phyloP scores from a whole-genome alignment of 306 rosid genomes.

The Lathyrus aphaca region DNA sequence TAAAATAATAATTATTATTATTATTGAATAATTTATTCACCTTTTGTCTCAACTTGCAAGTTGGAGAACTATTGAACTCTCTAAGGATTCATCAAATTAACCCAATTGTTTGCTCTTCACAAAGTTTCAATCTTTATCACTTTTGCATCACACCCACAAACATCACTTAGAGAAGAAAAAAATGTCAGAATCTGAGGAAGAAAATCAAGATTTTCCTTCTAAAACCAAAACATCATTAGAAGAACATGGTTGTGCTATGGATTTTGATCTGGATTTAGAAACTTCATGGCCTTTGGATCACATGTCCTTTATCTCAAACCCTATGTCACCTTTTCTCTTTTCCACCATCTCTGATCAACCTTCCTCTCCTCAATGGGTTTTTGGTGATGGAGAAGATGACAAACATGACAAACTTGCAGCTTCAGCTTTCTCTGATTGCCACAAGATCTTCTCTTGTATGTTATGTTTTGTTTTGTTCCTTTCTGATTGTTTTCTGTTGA shows the following conservation, averaged over 20 bases:
- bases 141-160: constrained; percentile 1
- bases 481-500: constrained; percentile 19
- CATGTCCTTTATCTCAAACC: constrained; percentile 55
- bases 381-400: constrained; percentile 54
- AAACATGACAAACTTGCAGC: constrained; percentile 33
- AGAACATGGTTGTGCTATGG: constrained; percentile 53
- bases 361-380: constrained; percentile 72
- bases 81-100: constrained; percentile 29
- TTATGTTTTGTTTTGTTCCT: constrained; percentile 39
- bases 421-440: constrained; percentile 52
- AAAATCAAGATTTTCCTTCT: constrained; percentile 41
- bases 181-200: constrained; percentile 72
- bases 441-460: constrained; percentile 61
- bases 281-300: constrained; percentile 79
- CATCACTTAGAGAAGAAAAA: constrained; percentile 38
- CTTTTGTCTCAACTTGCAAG: constrained; percentile 48
- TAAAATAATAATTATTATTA: background rate
- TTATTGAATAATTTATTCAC: constrained; percentile 39
- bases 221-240: constrained; percentile 40
- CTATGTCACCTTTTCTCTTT: constrained; percentile 65
- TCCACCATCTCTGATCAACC: constrained; percentile 59
- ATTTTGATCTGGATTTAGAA: constrained; percentile 75
- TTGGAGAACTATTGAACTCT: constrained; percentile 29
- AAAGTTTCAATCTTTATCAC: constrained; percentile 35
- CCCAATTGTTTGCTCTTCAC: constrained; percentile 21